Base-by-base conservation (phyloP, 192 early-diverging fungal genomes). In the Spizellomyces sp. region DNA sequence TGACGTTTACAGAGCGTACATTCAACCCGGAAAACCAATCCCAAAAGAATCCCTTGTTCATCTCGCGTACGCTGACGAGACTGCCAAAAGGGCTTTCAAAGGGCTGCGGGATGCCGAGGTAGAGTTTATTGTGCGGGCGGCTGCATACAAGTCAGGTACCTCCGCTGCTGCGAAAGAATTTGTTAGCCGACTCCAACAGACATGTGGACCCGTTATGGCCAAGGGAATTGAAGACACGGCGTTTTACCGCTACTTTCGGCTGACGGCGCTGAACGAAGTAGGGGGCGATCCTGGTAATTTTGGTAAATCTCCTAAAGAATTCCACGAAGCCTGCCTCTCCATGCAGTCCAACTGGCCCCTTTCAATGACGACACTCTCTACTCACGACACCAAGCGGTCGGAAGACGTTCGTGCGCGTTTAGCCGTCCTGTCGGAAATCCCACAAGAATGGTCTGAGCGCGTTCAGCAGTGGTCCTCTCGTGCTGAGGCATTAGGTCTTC, bases 171-270 rank as follows among this genome's bases (percentile, higher is more conserved):
- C 64, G 12, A 19, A 21, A 15, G 72, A 74, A 36, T 74, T 74
- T 41, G 56, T 74, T 9, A 56, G 36, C 64, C 50, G 72, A 7
- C 47, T 74, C 0, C 72, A 74, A 45, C 72, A 74, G 45, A 74
- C 72, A 41, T 74, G 72, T 52, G 72, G 72, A 6, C 72, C 72
- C 2, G 72, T 74, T 17, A 74, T 74, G 72, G 72, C 72, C 48
- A 74, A 74, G 45, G 72, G 72, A 5, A 60, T 74, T 48, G 72
- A 74, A 59, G 72, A 74, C 64, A 74, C 72, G 9, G 72, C 72
- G 1, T 74, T 74, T 44, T 74, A 74, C 72, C 72, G 72, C 12
- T 74, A 74, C 64, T 67, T 67, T 58, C 72, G 72, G 17, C 72
- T 74, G 36, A 54, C 48, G 6, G 64, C 72, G 0, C 36, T 74